Conservation (phyloP, 1,139 yeast species). For the Suhomyces wounanorum region DNA sequence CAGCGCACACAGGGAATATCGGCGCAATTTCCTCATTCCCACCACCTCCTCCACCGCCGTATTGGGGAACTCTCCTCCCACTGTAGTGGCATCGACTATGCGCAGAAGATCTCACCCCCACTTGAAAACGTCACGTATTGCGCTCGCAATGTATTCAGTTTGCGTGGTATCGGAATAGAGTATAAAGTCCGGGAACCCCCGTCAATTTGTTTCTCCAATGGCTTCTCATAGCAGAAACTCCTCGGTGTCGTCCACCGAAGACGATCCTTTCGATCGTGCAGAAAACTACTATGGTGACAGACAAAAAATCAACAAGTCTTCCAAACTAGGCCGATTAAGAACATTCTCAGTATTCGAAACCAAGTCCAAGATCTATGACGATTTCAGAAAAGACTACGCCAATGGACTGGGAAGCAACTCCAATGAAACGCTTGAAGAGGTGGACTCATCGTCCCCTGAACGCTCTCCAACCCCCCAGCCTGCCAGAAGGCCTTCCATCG, state of each 20-base stretch:
- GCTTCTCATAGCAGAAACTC: conserved; percentile 23
- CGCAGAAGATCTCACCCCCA: neutral
- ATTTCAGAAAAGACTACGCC: conserved; percentile 11
- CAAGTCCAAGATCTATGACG: conserved; percentile 18
- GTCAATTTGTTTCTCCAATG: conserved; percentile 1
- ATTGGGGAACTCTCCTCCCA: neutral
- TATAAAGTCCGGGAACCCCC: conserved; percentile 2
- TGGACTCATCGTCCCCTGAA: conserved; percentile 11
- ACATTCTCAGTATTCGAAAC: conserved; percentile 52
- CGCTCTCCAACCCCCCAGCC: conserved; percentile 13
- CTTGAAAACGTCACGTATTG: conserved; percentile 1
- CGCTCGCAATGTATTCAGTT: neutral
- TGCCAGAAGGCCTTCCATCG: conserved; percentile 29
- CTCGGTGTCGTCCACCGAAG: conserved; percentile 41
- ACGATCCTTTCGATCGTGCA: conserved; percentile 66
- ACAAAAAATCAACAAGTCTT: conserved; percentile 53
- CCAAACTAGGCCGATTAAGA: conserved; percentile 48
- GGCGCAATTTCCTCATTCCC: neutral
- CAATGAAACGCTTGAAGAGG: conserved; percentile 4
- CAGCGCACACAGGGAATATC: neutral
- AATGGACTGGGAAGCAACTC: neutral
- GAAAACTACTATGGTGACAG: conserved; percentile 72
- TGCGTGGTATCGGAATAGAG: neutral
- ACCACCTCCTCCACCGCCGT: neutral
- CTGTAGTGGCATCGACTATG: neutral